Conservation (phyloP, 2,329 filamentous ascomycete genomes). For the Fusarium austroafricanum region DNA sequence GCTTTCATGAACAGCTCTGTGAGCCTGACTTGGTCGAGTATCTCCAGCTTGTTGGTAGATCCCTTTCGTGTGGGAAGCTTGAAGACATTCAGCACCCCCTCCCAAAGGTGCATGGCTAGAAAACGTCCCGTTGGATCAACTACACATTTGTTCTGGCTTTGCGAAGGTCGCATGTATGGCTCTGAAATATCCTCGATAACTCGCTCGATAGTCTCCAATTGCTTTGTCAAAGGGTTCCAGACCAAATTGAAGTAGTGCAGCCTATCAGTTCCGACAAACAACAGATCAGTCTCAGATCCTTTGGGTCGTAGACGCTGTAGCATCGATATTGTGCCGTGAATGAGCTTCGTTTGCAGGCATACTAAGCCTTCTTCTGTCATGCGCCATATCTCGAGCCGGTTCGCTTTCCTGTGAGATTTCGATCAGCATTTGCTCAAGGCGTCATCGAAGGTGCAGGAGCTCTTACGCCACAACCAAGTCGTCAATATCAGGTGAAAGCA, state of each 20-base stretch:
- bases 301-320: conserved; percentile 82
- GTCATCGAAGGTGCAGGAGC: conserved; percentile 17
- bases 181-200: conserved; percentile 66
- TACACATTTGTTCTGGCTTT: conserved; percentile 84
- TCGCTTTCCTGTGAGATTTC: conserved; percentile 73
- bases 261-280: conserved; percentile 92
- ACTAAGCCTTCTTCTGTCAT: conserved; percentile 72
- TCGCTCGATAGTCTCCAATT: conserved; percentile 64
- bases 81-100: conserved; percentile 68
- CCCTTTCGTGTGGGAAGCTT: conserved; percentile 62
- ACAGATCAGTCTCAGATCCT: conserved; percentile 79
- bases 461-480: conserved; percentile 89
- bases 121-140: conserved; percentile 81
- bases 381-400: conserved; percentile 86
- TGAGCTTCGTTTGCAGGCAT: conserved; percentile 73
- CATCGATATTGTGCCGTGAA: conserved; percentile 90
- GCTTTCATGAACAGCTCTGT: conserved; percentile 71
- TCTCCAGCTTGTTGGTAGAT: conserved; percentile 57
- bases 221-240: conserved; percentile 74
- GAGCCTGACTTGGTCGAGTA: conserved; percentile 66
- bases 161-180: conserved; percentile 77
- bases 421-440: conserved; percentile 47
- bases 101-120: conserved; percentile 70
- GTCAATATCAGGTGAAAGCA: conserved; percentile 79
- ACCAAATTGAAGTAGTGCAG: conserved; percentile 90